These are phyloP conservation scores for Striga asiatica DNA, from an alignment of 257 asterid species.

Conservation along the genomic window DNA sequence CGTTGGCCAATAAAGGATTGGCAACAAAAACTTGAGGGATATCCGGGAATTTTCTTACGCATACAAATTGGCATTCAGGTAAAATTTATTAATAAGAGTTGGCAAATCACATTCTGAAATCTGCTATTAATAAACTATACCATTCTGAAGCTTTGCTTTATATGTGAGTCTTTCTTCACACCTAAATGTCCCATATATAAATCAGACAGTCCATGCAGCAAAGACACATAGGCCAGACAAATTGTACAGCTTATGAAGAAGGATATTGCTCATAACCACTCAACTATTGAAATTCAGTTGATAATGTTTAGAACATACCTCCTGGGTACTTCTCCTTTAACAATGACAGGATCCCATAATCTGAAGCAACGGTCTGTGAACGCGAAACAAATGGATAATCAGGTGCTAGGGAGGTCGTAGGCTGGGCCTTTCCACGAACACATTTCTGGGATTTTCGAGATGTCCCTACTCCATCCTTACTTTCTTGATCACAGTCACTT, in stretches of 20 bases:
- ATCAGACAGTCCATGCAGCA: slow-evolving; percentile 5
- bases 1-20: slow-evolving; percentile 10
- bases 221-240: slow-evolving; percentile 1
- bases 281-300: slow-evolving; percentile 8
- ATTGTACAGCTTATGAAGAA: not conserved
- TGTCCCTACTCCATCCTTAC: slow-evolving; percentile 70
- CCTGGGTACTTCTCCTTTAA: slow-evolving; percentile 76
- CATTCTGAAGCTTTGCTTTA: not conserved
- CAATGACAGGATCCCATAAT: slow-evolving; percentile 41
- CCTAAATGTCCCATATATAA: not conserved
- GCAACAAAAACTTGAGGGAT: not conserved
- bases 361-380: slow-evolving; percentile 34
- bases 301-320: slow-evolving; percentile 32
- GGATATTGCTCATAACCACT: slow-evolving; percentile 1
- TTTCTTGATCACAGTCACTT: slow-evolving; percentile 86
- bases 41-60: not conserved
- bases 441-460: slow-evolving; percentile 66
- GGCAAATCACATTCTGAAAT: not conserved
- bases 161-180: slow-evolving; percentile 2
- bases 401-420: slow-evolving; percentile 41
- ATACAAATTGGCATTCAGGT: not conserved
- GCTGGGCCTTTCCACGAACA: slow-evolving; percentile 49
- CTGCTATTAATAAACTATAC: not conserved
- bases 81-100: not conserved
- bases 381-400: slow-evolving; percentile 28